Evolutionary conservation across 192 early-diverging fungal genomes (phyloP).

Genomic region (Gaertneriomyces semiglobifer): DNA sequence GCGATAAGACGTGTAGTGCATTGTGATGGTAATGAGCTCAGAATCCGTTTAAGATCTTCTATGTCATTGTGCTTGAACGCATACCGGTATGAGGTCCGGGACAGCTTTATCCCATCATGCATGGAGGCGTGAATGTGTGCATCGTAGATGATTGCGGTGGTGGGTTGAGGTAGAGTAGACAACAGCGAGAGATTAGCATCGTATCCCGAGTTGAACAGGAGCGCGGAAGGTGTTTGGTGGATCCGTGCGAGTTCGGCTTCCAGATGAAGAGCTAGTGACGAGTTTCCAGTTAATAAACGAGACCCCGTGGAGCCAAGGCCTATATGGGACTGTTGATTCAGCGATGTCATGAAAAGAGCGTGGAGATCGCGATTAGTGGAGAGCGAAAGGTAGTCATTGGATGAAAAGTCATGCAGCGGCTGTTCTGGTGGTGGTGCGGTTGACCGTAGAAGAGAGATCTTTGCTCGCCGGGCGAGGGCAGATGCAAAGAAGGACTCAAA

Average conservation of each 20-base stretch:
- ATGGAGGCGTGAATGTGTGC: constrained; percentile 77
- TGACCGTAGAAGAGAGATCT: constrained; percentile 1
- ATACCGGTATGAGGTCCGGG: constrained; percentile 32
- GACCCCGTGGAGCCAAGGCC: constrained; percentile 71
- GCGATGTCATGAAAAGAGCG: constrained; percentile 44
- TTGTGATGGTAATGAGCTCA: constrained; percentile 24
- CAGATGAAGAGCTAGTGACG: constrained; percentile 54
- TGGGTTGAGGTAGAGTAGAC: constrained; percentile 59
- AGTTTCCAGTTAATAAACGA: constrained; percentile 72
- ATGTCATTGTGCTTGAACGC: constrained; percentile 69
- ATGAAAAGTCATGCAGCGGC: constrained; percentile 61
- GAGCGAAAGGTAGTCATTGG: constrained; percentile 80
- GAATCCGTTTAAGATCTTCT: constrained; percentile 42
- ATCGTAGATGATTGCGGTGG: constrained; percentile 67
- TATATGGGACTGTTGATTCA: constrained; percentile 31
- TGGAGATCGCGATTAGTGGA: constrained; percentile 49
- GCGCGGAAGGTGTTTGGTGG: constrained; percentile 54
- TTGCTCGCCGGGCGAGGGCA: constrained; percentile 4
- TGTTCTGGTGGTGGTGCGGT: constrained; percentile 8
- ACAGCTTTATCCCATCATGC: constrained; percentile 71
- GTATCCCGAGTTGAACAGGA: constrained; percentile 83
- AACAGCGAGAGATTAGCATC: constrained; percentile 78
- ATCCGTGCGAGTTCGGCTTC: constrained; percentile 63
- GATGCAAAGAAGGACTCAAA: not conserved
- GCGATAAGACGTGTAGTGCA: constrained; percentile 62